Base-by-base conservation (phyloP, 345 rosid species). In the Sisymbrium altissimum region DNA sequence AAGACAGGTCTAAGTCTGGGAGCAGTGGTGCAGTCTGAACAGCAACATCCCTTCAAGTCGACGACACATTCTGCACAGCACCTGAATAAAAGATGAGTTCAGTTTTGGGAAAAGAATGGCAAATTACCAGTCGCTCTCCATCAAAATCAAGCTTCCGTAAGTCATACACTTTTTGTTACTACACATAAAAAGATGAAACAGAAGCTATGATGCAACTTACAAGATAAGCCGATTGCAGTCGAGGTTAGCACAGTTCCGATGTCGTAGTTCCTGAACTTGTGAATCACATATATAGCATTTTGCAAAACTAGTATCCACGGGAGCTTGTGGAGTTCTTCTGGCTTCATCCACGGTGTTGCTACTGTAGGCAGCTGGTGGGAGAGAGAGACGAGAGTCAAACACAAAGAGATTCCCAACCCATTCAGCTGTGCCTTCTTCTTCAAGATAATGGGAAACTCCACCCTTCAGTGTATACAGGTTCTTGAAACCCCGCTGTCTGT, bases 391-490 rank as follows among this genome's bases (percentile, higher is more conserved):
- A 21, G 95, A 83, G 75, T 94, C 98, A 68, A 91, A 91, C 43
- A 90, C 91, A 79, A 91, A 89, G 70, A 94, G 84, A 86, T 91
- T 94, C 59, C 97, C 98, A 67, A 79, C 80, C 97, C 96, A 89
- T 56, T 83, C 85, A 60, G 71, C 56, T 6, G 95, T 83, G 76
- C 89, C 95, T 81, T 89, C 89, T 30, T 77, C 82, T 55, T 85
- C 82, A 33, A 94, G 97, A 83, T 88, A 94, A 83, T 87, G 90
- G 52, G 96, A 91, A 70, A 94, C 85, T 23, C 98, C 97, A 72
- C 96, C 96, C 81, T 80, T 82, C 77, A 91, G 80, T 44, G 96
- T 88, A 78, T 91, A 91, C 78, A 93, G 74, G 70, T 80, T 93
- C 76, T 80, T 84, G 69, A 88, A 93, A 66, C 98, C 98, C 49